Evolutionary conservation across 2,329 filamentous ascomycete genomes (phyloP), one percentile per base, ranked within the genome.

Genomic region (Aspergillus brasiliensis): DNA sequence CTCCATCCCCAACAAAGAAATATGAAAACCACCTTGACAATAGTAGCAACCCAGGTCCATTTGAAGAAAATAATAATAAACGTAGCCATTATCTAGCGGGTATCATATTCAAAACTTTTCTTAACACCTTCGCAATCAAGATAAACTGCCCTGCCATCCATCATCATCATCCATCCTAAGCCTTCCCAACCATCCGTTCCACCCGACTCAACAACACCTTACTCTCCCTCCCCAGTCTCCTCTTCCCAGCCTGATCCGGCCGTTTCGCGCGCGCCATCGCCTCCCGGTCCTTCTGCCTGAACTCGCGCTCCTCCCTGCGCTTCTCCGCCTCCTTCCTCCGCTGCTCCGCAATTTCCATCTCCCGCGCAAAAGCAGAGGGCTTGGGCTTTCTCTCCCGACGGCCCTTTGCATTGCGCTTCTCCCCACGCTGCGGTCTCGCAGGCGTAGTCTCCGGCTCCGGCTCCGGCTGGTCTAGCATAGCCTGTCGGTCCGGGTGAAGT

Each of bases 201-300:
- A 94, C 89, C 77, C 88, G 91, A 70, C 92, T 89, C 58, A 97
- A 78, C 68, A 97, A 69, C 38, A 94, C 82, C 34, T 83, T 84
- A 68, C 92, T 93, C 81, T 96, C 92, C 62, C 91, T 83, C 1
- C 92, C 92, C 51, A 97, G 75, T 78, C 91, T 93, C 75, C 89
- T 85, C 78, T 90, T 88, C 10, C 91, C 91, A 73, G 89, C 85
- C 67, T 82, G 77, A 37, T 88, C 86, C 11, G 86, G 86, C 37
- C 80, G 81, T 67, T 80, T 80, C 6, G 86, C 86, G 71, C 85
- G 86, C 0, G 82, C 79, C 85, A 89, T 88, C 1, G 83, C 83
- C 67, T 82, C 83, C 48, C 88, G 82, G 54, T 93, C 91, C 73
- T 88, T 89, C 64, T 90, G 88, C 75, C 91, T 86, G 64, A 88